Base-by-base conservation (phyloP, 768 basidiomycete genomes). In the Leccinum longicurvipes region DNA sequence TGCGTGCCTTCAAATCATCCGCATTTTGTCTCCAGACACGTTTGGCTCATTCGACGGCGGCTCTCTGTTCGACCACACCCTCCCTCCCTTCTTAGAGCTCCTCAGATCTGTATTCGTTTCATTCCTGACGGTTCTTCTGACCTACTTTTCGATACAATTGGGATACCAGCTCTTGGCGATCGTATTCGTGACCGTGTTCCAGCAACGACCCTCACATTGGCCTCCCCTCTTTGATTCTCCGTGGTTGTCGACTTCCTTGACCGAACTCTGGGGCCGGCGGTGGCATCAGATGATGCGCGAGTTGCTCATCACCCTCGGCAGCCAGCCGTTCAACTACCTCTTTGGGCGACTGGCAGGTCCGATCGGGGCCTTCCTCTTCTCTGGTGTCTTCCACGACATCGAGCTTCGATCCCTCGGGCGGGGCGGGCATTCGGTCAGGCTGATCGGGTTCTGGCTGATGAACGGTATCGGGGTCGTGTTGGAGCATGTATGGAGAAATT, bases 271-370 rank as follows among this genome's bases (percentile, higher is more conserved):
- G 87, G 74, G 79, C 0, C 67, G 60, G 51, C 74, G 82, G 24
- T 89, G 86, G 87, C 87, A 89, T 62, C 85, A 87, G 58, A 54
- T 83, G 17, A 82, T 87, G 67, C 78, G 86, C 4, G 76, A 82
- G 46, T 60, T 73, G 27, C 82, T 89, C 58, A 63, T 85, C 48
- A 65, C 68, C 1, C 60, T 81, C 21, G 86, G 85, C 4, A 74
- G 70, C 2, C 70, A 66, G 25, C 83, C 83, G 0, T 60, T 81
- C 10, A 60, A 64, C 12, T 59, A 64, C 50, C 34, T 85, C 5
- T 67, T 80, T 39, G 85, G 87, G 8, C 76, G 78, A 7, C 53
- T 67, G 1, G 84, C 81, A 3, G 75, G 73, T 2, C 66, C 86
- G 0, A 46, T 88, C 1, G 84, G 83, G 3, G 79, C 77, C 6